Conservation (phyloP, 257 asterid species). For the Coffea canephora region DNA sequence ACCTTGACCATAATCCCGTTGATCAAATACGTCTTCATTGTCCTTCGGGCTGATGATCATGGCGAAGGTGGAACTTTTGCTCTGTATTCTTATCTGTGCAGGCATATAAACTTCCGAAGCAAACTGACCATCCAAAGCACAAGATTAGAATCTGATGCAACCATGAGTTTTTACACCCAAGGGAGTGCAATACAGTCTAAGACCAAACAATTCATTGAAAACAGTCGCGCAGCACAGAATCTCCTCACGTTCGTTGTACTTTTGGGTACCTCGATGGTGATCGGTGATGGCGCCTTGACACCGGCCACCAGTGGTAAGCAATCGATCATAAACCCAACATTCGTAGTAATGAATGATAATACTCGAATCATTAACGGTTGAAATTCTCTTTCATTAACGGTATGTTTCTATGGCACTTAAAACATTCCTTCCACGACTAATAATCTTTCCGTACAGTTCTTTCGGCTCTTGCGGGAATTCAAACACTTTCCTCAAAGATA, state of each 20-base stretch:
- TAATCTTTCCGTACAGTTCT: constrained; percentile 38
- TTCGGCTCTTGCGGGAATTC: constrained; percentile 81
- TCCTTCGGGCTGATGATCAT: constrained; percentile 61
- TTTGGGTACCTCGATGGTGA: constrained; percentile 80
- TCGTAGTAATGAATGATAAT: neutral
- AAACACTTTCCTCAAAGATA: constrained; percentile 56
- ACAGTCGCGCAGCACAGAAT: constrained; percentile 17
- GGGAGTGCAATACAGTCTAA: constrained; percentile 38
- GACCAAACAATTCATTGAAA: constrained; percentile 52
- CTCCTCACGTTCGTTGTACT: constrained; percentile 17
- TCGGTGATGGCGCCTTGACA: constrained; percentile 75
- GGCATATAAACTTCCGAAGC: constrained; percentile 46
- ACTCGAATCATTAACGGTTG: too few species aligned
- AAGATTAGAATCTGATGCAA: constrained; percentile 35
- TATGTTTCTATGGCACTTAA: neutral
- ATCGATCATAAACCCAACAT: neutral
- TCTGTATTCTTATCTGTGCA: constrained; percentile 54
- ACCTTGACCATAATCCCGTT: constrained; percentile 50
- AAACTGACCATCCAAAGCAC: constrained; percentile 39
- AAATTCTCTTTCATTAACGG: too few species aligned
- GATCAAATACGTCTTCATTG: constrained; percentile 68
- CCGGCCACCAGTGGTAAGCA: constrained; percentile 75
- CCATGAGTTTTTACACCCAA: constrained; percentile 17
- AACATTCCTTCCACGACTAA: neutral
- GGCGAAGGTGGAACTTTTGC: constrained; percentile 92